Evolutionary conservation across 176 grass and related monocot genomes (phyloP), one percentile per base, ranked within the genome.

Genomic region (Paspalum vaginatum): DNA sequence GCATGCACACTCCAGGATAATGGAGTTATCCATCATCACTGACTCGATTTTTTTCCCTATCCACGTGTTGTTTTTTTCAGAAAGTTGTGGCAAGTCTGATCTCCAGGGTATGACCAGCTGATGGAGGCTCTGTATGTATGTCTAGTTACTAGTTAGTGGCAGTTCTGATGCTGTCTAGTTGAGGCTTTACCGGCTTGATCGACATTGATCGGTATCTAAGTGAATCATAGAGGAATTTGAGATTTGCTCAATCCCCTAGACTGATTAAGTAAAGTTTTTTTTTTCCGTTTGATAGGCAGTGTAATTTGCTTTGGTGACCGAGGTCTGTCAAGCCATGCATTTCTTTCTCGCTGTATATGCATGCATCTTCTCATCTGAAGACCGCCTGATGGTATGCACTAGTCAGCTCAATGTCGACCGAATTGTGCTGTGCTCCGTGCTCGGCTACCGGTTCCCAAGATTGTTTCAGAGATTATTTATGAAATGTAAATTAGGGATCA

Each of bases 21-120:
- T 68, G 26, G 17, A 41, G 7, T n/a, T 39, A 8, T 17, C 1
- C 7, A 39, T 37, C 42, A 51, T 51, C 25, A 25, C 32, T 70
- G 53, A 70, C 37, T 70, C 44, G 49, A 68, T 21, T 51, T 39
- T 24, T 15, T 40, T 11, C 11, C 11, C 45, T 38, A 1, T 14
- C 17, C 18, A 12, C 12, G 10, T 49, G 44, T 22, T 53, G 24
- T 18, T 47, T 37, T 16, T 67, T 68, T 48, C 83, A 85, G 83
- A 64, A n/a, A 70, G 16, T 5, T 79, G 65, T 54, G 41, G 56
- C 10, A 79, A 54, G 56, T 2, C 56, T 52, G 83, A 85, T 27
- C 37, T 32, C 44, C 70, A 79, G 75, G 46, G 46, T 8, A 51
- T 26, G 32, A 52, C 50, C 16, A 53, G 75, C 46, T 79, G 74